Conservation (phyloP, 2,329 filamentous ascomycete species). For the Mycosphaerella sp. region DNA sequence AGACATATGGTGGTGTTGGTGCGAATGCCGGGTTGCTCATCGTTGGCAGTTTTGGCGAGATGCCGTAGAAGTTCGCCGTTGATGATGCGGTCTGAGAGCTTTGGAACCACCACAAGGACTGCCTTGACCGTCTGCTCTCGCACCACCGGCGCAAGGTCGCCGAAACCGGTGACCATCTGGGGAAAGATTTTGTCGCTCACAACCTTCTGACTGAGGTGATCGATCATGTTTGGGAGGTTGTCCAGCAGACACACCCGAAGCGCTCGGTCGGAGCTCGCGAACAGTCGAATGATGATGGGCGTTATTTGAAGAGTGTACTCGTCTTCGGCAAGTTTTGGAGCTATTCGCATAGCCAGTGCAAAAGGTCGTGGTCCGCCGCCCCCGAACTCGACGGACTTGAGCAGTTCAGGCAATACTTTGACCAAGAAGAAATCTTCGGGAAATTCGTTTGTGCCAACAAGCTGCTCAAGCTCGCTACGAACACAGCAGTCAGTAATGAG, state of each 20-base stretch:
- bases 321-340: conserved; percentile 75
- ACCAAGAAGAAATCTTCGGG: conserved; percentile 98
- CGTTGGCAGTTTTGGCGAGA: conserved; percentile 91
- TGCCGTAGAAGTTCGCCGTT: conserved; percentile 90
- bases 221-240: conserved; percentile 83
- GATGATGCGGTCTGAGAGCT: conserved; percentile 84
- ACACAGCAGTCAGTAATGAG: neutral
- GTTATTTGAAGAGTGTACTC: conserved; percentile 82
- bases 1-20: conserved; percentile 98
- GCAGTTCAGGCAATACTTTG: conserved; percentile 86
- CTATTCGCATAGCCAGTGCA: conserved; percentile 80
- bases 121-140: conserved; percentile 95
- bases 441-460: conserved; percentile 73
- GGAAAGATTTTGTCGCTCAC: conserved; percentile 98
- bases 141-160: conserved; percentile 82
- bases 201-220: conserved; percentile 75
- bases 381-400: conserved; percentile 99
- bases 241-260: conserved; percentile 87
- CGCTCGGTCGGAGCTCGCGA: conserved; percentile 84
- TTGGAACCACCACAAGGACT: conserved; percentile 76
- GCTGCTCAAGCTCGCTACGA: conserved; percentile 64
- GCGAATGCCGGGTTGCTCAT: conserved; percentile 92
- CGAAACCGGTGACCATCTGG: conserved; percentile 92
- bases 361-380: conserved; percentile 92
- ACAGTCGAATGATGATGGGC: conserved; percentile 79